These are phyloP conservation scores for Fusarium sp. DNA, from an alignment of 2,329 filamentous ascomycete genomes.

Conservation along the genomic window DNA sequence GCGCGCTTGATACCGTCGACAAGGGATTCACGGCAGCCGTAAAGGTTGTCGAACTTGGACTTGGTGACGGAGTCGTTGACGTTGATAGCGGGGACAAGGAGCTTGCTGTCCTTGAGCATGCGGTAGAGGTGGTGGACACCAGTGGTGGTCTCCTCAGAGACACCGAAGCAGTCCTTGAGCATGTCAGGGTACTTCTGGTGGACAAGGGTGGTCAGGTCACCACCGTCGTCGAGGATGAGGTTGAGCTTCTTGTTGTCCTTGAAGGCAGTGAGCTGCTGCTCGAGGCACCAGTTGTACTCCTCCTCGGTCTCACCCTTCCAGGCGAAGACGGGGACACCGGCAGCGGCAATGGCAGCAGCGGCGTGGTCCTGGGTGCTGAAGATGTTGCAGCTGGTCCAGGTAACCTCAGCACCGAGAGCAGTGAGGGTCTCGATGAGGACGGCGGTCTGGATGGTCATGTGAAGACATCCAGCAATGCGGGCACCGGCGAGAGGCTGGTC, in stretches of 20 bases:
- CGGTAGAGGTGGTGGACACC: slow-evolving; percentile 99
- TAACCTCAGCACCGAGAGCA: slow-evolving; percentile 96
- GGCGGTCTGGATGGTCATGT: slow-evolving; percentile 99
- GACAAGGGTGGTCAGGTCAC: slow-evolving; percentile 95
- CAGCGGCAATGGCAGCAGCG: slow-evolving; percentile 94
- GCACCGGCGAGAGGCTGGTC: slow-evolving; percentile 96
- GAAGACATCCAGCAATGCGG: slow-evolving; percentile 96
- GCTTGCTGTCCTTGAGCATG: slow-evolving; percentile 92
- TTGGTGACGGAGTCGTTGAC: slow-evolving; percentile 99
- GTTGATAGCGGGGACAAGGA: slow-evolving; percentile 96
- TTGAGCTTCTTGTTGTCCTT: slow-evolving; percentile 97
- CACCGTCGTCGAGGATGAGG: slow-evolving; percentile 98
- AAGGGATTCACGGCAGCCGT: slow-evolving; percentile 98
- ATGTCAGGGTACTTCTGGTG: slow-evolving; percentile 99
- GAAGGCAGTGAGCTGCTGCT: slow-evolving; percentile 98
- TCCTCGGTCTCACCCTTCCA: slow-evolving; percentile 96
- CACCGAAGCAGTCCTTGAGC: slow-evolving; percentile 98
- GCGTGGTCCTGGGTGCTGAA: slow-evolving; percentile 99
- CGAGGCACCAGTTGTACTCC: slow-evolving; percentile 99
- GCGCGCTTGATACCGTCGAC: slow-evolving; percentile 99
- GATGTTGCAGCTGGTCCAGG: slow-evolving; percentile 99
- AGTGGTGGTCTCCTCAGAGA: slow-evolving; percentile 99
- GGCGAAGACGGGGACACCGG: slow-evolving; percentile 88
- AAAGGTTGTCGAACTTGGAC: slow-evolving; percentile 99
- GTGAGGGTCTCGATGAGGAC: slow-evolving; percentile 99